These are phyloP conservation scores for Tricholoma hemisulphureum DNA, from an alignment of 768 basidiomycete genomes.

Conservation along the genomic window DNA sequence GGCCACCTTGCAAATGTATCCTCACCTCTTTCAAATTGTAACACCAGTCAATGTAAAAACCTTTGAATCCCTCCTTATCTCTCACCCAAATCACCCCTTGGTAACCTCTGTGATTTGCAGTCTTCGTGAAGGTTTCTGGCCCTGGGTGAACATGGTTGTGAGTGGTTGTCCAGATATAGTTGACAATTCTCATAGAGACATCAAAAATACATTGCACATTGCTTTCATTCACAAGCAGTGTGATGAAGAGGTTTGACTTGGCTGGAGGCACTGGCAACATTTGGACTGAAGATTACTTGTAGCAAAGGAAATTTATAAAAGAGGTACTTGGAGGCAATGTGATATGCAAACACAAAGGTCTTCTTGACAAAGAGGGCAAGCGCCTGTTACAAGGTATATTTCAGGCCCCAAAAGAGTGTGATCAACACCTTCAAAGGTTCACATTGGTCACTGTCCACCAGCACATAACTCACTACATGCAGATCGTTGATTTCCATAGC, in stretches of 20 bases:
- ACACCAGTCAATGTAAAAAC: neutral
- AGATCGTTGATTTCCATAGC: too few relatives aligned
- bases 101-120: conserved; percentile 2
- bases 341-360: too few relatives aligned
- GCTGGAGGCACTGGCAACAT: too few relatives aligned
- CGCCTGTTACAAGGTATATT: too few relatives aligned
- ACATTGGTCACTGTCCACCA: too few relatives aligned
- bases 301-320: too few relatives aligned
- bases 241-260: conserved; percentile 15
- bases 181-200: neutral
- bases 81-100: conserved; percentile 8
- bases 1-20: neutral
- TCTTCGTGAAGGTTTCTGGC: conserved; percentile 9
- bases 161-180: neutral
- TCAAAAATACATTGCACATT: neutral
- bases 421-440: too few relatives aligned
- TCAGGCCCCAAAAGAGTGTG: too few relatives aligned
- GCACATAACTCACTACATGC: too few relatives aligned
- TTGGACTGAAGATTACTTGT: too few relatives aligned
- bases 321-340: too few relatives aligned
- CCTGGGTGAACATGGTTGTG: conserved; percentile 3
- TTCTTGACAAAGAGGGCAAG: too few relatives aligned
- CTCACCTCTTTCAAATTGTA: neutral
- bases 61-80: neutral
- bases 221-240: conserved; percentile 17